phyloP scores from a whole-genome alignment of 345 rosid genomes.

The Viola odorata region DNA sequence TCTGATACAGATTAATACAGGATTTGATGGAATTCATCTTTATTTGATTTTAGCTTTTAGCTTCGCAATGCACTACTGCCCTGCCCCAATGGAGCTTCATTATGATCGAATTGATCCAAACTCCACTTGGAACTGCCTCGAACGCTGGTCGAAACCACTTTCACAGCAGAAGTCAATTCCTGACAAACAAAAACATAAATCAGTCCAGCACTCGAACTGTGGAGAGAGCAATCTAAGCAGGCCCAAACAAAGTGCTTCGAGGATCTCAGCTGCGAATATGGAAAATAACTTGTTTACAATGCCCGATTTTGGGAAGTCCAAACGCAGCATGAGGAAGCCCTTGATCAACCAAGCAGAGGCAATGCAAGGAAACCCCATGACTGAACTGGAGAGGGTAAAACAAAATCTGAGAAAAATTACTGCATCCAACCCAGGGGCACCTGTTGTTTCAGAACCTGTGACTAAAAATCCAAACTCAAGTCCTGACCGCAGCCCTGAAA shows the following conservation, averaged over 20 bases:
- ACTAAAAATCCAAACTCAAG: slow-evolving; percentile 16
- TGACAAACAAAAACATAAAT: not conserved
- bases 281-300: slow-evolving; percentile 12
- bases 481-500: not conserved
- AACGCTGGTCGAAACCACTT: slow-evolving; percentile 19
- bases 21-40: not conserved
- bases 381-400: slow-evolving; percentile 24
- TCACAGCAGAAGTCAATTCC: slow-evolving; percentile 10
- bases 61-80: slow-evolving; percentile 12
- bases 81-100: slow-evolving; percentile 13
- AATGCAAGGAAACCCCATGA: slow-evolving; percentile 17
- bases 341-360: slow-evolving; percentile 2
- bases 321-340: slow-evolving; percentile 8
- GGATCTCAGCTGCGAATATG: slow-evolving; percentile 4
- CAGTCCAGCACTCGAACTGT: not conserved
- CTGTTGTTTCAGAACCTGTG: slow-evolving; percentile 1
- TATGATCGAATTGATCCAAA: slow-evolving; percentile 15
- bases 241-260: slow-evolving; percentile 11
- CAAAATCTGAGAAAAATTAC: slow-evolving; percentile 18
- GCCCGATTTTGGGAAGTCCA: slow-evolving; percentile 16
- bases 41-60: slow-evolving; percentile 8
- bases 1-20: not conserved
- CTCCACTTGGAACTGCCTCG: slow-evolving; percentile 14
- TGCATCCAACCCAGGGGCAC: slow-evolving; percentile 7
- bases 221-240: slow-evolving; percentile 9